Evolutionary conservation across 1,284 basidiomycete genomes (phyloP), one percentile per base, ranked within the genome.

Genomic region (Boletus chippewaensis): DNA sequence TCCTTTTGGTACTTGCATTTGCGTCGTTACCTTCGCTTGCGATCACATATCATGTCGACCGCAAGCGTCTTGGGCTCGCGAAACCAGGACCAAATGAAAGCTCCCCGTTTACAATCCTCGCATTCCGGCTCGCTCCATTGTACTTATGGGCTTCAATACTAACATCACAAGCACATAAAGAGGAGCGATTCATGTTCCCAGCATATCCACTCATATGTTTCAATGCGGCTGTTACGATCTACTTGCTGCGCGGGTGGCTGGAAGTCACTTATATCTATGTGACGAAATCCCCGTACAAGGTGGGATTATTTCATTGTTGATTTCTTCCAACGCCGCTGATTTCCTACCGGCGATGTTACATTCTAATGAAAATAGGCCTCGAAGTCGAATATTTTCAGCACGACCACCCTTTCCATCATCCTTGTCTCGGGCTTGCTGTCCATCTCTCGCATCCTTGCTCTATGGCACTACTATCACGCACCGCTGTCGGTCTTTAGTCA

Each of bases 141-240:
- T 98, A 99, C 71, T 60, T 97, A 26, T 99, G 96, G 95, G 64
- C 88, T 43, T 77, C 68, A 3, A 83, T 96, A 57, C 72, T 99
- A 56, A 84, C 81, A 8, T 56, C 75, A 2, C 96, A 99, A 70
- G 71, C 87, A 5, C 96, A 99, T 73, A 99, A 99, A 72, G 96
- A 99, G 70, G 96, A 99, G 67, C 78, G 96, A 22, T 99, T 99
- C 74, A 89, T 99, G 84, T 99, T 86, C 70, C 95, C 96, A 1
- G 86, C 83, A 2, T 99, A 97, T 70, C 87, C 93, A 0, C 71
- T 98, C 40, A 71, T 99, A 47, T 92, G 91, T 66, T 91, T 99
- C 72, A 98, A 98, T 67, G 95, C 93, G 1, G 92, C 92, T 3
- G 84, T 95, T 24, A 75, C 84, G 31, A 60, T 96, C 24, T 95